A percentile compares a stretch with the other conserved stretches of the same genome.
Evolutionary conservation across 305 asterid genomes (phyloP).

Genomic region (Lippia alba): DNA sequence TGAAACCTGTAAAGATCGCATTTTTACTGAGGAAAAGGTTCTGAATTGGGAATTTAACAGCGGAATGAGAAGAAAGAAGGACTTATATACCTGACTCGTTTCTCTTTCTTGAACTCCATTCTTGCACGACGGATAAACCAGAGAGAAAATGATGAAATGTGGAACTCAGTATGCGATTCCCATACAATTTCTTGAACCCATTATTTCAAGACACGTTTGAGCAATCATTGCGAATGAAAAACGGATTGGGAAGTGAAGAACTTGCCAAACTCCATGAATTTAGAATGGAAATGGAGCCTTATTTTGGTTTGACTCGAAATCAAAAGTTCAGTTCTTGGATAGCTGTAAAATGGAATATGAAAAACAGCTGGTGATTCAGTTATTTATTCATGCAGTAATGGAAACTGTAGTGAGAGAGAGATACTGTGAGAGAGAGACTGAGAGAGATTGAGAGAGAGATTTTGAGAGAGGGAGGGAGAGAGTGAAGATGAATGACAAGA

Average conservation of each 20-base stretch:
- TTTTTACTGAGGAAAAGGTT: conserved; percentile 10
- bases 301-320: conserved; percentile 42
- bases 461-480: background rate
- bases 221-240: conserved; percentile 15
- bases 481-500: background rate
- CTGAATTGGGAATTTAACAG: conserved; percentile 4
- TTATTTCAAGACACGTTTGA: background rate
- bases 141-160: background rate
- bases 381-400: conserved; percentile 33
- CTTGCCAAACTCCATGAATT: conserved; percentile 1
- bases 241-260: conserved; percentile 22
- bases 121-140: background rate
- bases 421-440: conserved; percentile 12
- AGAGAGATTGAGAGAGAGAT: conserved; percentile 16
- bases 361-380: conserved; percentile 34
- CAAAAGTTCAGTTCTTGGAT: conserved; percentile 1
- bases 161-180: conserved; percentile 3
- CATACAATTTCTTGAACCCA: conserved; percentile 13
- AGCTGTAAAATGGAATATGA: conserved; percentile 27
- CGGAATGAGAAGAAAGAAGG: background rate
- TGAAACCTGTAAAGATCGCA: conserved; percentile 48
- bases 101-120: conserved; percentile 63
- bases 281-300: conserved; percentile 25
- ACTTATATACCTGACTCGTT: conserved; percentile 61
- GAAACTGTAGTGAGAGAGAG: conserved; percentile 17